Base-by-base conservation (phyloP, 164 flowering plant genomes). In the Houttuynia cordata region DNA sequence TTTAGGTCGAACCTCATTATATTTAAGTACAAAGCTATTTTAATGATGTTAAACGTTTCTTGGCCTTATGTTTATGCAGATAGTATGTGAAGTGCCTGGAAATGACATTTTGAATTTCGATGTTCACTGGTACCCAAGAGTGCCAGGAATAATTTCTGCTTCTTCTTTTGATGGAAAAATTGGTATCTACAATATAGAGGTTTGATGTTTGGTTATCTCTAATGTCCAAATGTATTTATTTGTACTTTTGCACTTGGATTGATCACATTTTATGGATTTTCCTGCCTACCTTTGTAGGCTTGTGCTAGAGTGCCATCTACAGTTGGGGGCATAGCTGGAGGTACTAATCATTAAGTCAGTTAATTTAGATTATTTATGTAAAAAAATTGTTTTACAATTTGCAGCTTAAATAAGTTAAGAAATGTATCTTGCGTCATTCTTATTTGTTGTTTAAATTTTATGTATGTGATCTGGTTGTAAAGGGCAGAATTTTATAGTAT, bases 151-250 rank as follows among this genome's bases (percentile, higher is more conserved):
- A 45, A 87, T 94, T 73, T 83, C 96, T 61, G 87, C 99, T 49
- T 94, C 97, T 66, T 91, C 99, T 17, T 94, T 83, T 81, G 99
- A 94, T 80, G 97, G 97, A 59, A 94, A 88, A 72, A 79, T 94
- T 77, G 91, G 96, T 69, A 69, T 94, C 50, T 91, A 91, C 62
- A 94, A 94, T 68, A 84, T 91, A 52, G 96, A 94, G 97, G 99
- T 93, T 70, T 50, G 59, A 6, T 39, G 18, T 14, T 57, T 12
- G 8, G 18, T 6, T 37, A 8, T 37, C 19, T 34, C 1, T 37
- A 7, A 24, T 23, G 15, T 23, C 15, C 23, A 24, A 14, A 8
- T 24, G 10, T 30, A 20, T 24, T 54, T n/a, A n/a, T n/a, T n/a
- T n/a, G n/a, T n/a, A n/a, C n/a, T n/a, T n/a, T n/a, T n/a, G n/a